Evolutionary conservation across 495 filamentous ascomycete species (phyloP), one percentile per base, ranked within the genome.

Genomic region (Hamigera avellanea): DNA sequence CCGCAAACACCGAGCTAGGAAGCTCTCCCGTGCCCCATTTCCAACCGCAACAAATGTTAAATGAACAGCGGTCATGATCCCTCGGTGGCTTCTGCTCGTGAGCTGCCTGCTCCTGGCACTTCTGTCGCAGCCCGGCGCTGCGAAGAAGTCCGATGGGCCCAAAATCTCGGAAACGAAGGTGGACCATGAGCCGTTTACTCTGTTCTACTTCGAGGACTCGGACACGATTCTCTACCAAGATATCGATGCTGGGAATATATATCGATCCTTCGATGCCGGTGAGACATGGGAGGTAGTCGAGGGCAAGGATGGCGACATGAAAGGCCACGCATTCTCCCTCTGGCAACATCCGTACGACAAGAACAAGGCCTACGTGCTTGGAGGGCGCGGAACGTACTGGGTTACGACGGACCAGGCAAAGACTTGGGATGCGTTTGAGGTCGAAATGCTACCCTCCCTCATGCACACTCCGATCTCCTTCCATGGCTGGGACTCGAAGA

Each of bases 141-240:
- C 64, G 8, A 70, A 72, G 47, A 69, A 73, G 42, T 50, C 46
- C 17, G 58, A 66, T 35, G 56, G 58, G 18, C 76, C 75, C 8
- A 57, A 64, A 32, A 59, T 80, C 38, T 53, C 56, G 9, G 39
- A 59, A 32, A 80, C 57, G 18, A 53, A 67, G 16, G 80, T 95
- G 57, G 66, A 81, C 29, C 57, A 70, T 40, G 43, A 60, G 41
- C 84, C 83, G 1, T 36, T 35, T 31, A 70, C 74, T 49, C 64
- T 94, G 33, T 76, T 81, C 62, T 98, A 93, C 59, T 95, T 98
- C 49, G 73, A 86, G 39, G 82, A 83, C 49, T 84, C 83, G 19
- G 80, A 93, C 51, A 76, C 81, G 32, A 59, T 87, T 35, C 57
- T 91, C 17, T 71, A 81, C 42, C 72, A 70, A 42, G 80, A 83